Percentiles rank a stretch among this genome's conserved stretches.
Evolutionary conservation across 2,329 filamentous ascomycete genomes (phyloP).

Genomic region (Elsinoe batatas): DNA sequence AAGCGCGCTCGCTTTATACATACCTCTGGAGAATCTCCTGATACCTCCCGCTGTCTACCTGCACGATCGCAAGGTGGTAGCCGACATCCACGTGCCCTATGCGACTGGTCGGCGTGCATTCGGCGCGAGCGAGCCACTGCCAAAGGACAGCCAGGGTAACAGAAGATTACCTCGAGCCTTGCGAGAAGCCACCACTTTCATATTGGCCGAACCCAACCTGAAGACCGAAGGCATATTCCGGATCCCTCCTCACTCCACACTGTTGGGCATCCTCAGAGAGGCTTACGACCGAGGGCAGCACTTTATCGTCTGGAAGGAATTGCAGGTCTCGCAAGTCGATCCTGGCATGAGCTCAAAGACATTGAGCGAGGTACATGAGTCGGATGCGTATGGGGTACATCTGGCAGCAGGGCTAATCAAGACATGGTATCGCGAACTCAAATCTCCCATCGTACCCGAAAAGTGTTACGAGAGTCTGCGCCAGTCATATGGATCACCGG

Average conservation of each 20-base stretch:
- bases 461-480: slow-evolving; percentile 40
- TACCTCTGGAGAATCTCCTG: slow-evolving; percentile 43
- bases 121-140: slow-evolving; percentile 39
- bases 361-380: slow-evolving; percentile 37
- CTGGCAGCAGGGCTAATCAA: slow-evolving; percentile 46
- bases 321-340: slow-evolving; percentile 26
- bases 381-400: slow-evolving; percentile 44
- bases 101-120: slow-evolving; percentile 39
- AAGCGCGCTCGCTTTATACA: slow-evolving; percentile 39
- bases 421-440: slow-evolving; percentile 45
- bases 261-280: slow-evolving; percentile 43
- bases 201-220: slow-evolving; percentile 40
- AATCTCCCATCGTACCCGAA: slow-evolving; percentile 42
- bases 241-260: slow-evolving; percentile 41
- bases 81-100: slow-evolving; percentile 39
- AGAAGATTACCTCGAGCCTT: slow-evolving; percentile 43
- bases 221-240: slow-evolving; percentile 44
- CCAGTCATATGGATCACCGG: slow-evolving; percentile 33
- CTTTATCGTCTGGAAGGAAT: slow-evolving; percentile 44
- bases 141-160: slow-evolving; percentile 34
- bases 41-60: slow-evolving; percentile 47
- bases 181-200: slow-evolving; percentile 43
- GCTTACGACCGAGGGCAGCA: slow-evolving; percentile 47
- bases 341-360: slow-evolving; percentile 28
- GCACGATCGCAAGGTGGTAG: slow-evolving; percentile 41